Evolutionary conservation across 352 stramenopile species (phyloP).

Genomic region (Aphanomyces astaci): DNA sequence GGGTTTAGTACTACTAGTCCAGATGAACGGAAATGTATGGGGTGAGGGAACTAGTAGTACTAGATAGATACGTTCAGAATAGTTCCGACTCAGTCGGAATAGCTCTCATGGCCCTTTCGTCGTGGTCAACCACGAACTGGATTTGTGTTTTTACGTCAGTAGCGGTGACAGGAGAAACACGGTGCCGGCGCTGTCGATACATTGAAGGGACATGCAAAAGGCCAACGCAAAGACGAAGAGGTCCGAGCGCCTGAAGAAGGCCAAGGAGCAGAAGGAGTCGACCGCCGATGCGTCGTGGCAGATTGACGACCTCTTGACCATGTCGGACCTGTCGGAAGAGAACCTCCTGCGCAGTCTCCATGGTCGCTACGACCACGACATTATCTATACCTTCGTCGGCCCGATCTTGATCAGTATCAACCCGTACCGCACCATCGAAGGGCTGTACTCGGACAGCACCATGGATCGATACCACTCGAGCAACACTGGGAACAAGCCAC

Average conservation of each 20-base stretch:
- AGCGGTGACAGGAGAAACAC: neutral
- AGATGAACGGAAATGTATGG: too few species aligned
- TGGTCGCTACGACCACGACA: constrained; percentile 85
- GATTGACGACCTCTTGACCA: constrained; percentile 83
- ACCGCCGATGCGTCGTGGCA: constrained; percentile 18
- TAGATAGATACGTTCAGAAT: neutral
- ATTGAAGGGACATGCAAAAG: constrained; percentile 1
- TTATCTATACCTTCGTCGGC: constrained; percentile 92
- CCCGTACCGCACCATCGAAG: constrained; percentile 78
- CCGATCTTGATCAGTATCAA: constrained; percentile 89
- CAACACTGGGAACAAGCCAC: constrained; percentile 70
- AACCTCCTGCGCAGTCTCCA: constrained; percentile 85
- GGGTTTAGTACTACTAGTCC: too few species aligned
- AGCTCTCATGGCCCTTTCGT: neutral
- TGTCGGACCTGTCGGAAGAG: constrained; percentile 83
- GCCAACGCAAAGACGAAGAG: constrained; percentile 20
- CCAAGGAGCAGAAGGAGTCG: neutral
- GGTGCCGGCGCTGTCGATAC: neutral
- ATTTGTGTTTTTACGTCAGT: neutral
- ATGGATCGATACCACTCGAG: constrained; percentile 87
- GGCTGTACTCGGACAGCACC: constrained; percentile 54
- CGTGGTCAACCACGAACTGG: neutral
- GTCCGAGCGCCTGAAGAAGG: constrained; percentile 22
- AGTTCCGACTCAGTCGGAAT: too few species aligned
- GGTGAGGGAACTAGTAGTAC: neutral